Base-by-base conservation (phyloP, 768 basidiomycete species). In the Amylocystis lapponica region DNA sequence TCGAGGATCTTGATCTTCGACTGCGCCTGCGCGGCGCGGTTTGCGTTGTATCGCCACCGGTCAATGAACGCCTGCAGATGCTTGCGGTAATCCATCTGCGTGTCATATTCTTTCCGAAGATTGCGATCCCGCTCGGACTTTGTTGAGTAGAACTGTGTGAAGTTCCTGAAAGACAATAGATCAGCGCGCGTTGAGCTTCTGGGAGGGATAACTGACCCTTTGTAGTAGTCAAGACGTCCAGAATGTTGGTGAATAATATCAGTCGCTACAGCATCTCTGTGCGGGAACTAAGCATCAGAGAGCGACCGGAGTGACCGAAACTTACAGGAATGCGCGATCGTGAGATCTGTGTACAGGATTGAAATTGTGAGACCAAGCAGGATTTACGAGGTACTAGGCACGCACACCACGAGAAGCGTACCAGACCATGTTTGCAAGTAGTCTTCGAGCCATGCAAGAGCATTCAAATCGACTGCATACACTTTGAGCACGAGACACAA, bases 211-310 rank as follows among this genome's bases (percentile, higher is more conserved):
- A 20, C 68, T 21, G 55, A 86, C 81, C 95, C 96, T 70, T 97
- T 96, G 72, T 94, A 98, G 68, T 98, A 98, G 61, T 98, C 93
- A 16, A 98, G 73, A 35, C 96, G 78, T 41, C 75, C 84, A 1
- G 86, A 92, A 61, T 97, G 93, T 63, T 90, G 92, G 61, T 96
- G 91, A n/a, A 97, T 78, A 51, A 99, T 97, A 62, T 99, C 96
- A 14, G 96, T 98, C 3, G 96, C 95, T 27, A 98, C 90, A 13
- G 89, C 86, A 62, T 98, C 95, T 42, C 86, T 88, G 26, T 9
- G 39, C 29, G 32, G 11, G 19, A 19, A 50, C 20, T 23, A 25
- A 37, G 32, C 21, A 37, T n/a, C 16, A 38, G 14, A 34, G 17
- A 31, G 36, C 9, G 32, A 14, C 30, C 21, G 21, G 37, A 19